phyloP scores from a whole-genome alignment of 129 eudicot genomes.

The Lactuca saligna region DNA sequence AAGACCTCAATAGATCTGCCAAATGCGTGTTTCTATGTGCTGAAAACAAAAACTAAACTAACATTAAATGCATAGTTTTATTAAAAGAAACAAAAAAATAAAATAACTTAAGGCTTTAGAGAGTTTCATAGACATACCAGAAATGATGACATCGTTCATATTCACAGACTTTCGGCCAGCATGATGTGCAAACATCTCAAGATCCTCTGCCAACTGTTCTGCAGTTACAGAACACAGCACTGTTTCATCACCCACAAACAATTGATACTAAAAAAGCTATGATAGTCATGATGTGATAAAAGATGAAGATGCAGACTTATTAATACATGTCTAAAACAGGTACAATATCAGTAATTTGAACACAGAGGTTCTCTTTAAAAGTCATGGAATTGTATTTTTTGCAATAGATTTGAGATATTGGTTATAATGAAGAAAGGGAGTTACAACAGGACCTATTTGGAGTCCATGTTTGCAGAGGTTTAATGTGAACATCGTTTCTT shows the following conservation, averaged over 20 bases:
- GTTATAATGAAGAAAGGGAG: background rate
- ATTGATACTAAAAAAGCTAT: background rate
- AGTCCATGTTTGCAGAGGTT: constrained; percentile 5
- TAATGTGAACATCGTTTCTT: background rate
- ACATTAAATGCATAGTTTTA: background rate
- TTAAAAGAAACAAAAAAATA: background rate
- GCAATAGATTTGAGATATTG: no score
- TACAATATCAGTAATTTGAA: constrained; percentile 2
- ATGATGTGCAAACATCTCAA: constrained; percentile 83
- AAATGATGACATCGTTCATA: constrained; percentile 80
- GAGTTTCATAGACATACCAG: constrained; percentile 47
- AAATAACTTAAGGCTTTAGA: background rate
- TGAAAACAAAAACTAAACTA: constrained; percentile 32
- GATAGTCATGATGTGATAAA: constrained; percentile 2
- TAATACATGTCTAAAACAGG: background rate
- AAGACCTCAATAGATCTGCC: constrained; percentile 49
- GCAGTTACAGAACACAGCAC: constrained; percentile 18
- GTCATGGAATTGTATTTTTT: background rate
- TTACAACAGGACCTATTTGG: background rate
- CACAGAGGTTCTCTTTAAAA: background rate
- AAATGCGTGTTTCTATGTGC: constrained; percentile 76
- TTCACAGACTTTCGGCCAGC: constrained; percentile 83
- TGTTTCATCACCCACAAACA: constrained; percentile 8
- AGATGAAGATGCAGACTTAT: constrained; percentile 3
- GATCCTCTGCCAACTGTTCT: constrained; percentile 90